Percentiles rank a stretch among this genome's conserved stretches.
Evolutionary conservation across 805 yeast species (phyloP).

Genomic region (Pichia heedii): DNA sequence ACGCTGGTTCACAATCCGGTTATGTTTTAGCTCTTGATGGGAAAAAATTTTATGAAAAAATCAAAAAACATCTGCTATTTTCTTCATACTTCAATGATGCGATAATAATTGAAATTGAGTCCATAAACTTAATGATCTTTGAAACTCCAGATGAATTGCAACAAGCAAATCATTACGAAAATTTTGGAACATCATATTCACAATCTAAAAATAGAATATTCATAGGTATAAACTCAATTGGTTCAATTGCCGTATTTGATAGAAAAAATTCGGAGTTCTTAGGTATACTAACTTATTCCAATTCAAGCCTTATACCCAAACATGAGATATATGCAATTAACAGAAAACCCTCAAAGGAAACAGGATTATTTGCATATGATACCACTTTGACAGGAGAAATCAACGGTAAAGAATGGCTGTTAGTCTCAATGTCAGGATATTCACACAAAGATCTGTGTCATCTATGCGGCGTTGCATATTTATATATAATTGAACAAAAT

Average conservation of each 20-base stretch:
- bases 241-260: constrained; percentile 30
- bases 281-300: background rate
- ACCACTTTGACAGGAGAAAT: constrained; percentile 18
- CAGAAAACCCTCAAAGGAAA: constrained; percentile 16
- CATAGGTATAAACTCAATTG: constrained; percentile 32
- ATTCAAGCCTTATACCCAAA: background rate
- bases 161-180: constrained; percentile 29
- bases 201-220: constrained; percentile 21
- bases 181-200: constrained; percentile 32
- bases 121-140: constrained; percentile 2
- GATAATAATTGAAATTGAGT: constrained; percentile 1
- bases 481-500: constrained; percentile 12
- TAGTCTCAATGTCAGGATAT: constrained; percentile 24
- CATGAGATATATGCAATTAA: background rate
- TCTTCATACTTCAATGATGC: background rate
- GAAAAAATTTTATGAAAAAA: constrained; percentile 2
- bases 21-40: constrained; percentile 13
- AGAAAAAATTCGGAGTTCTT: constrained; percentile 5
- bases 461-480: constrained; percentile 35
- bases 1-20: constrained; percentile 10
- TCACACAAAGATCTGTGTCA: constrained; percentile 19
- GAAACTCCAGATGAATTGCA: constrained; percentile 15
- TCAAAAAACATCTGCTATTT: background rate
- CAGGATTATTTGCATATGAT: constrained; percentile 23
- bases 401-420: constrained; percentile 19